Evolutionary conservation across 768 basidiomycete species (phyloP).

Genomic region (Candolleomyces aberdarensis): DNA sequence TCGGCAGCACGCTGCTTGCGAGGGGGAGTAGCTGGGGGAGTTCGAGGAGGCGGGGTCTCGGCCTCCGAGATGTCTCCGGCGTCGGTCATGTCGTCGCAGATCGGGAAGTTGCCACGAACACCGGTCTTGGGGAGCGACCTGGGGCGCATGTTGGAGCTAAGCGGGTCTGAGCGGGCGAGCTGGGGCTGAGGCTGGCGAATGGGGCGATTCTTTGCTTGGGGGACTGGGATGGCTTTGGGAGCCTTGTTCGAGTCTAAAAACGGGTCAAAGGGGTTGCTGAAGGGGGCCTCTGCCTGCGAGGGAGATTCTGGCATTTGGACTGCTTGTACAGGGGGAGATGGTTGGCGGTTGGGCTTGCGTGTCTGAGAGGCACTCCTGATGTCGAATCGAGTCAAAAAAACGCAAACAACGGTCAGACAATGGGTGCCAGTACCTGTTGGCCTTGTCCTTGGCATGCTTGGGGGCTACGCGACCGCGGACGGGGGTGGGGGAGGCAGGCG

Average conservation of each 20-base stretch:
- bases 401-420: constrained; percentile 1
- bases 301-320: constrained; percentile 23
- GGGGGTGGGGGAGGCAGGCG: constrained; percentile 30
- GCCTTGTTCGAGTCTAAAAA: constrained; percentile 28
- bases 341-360: constrained; percentile 54
- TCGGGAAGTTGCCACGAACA: constrained; percentile 48
- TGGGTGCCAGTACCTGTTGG: constrained; percentile 17
- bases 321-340: constrained; percentile 50
- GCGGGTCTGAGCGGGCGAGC: constrained; percentile 53
- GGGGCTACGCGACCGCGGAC: constrained; percentile 23
- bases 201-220: constrained; percentile 18
- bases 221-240: constrained; percentile 50
- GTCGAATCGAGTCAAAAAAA: neutral
- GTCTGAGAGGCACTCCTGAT: constrained; percentile 11
- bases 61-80: constrained; percentile 31
- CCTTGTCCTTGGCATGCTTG: constrained; percentile 29
- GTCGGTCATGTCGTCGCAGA: constrained; percentile 73
- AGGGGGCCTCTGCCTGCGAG: constrained; percentile 68
- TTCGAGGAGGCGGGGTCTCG: constrained; percentile 21
- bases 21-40: constrained; percentile 53
- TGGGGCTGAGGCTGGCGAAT: constrained; percentile 16
- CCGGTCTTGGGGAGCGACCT: constrained; percentile 28
- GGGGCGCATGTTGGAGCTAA: constrained; percentile 31
- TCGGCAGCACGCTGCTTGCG: constrained; percentile 21
- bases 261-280: constrained; percentile 48